Conservation (phyloP, 805 yeast species). For the Zygoascus biomembranicola region DNA sequence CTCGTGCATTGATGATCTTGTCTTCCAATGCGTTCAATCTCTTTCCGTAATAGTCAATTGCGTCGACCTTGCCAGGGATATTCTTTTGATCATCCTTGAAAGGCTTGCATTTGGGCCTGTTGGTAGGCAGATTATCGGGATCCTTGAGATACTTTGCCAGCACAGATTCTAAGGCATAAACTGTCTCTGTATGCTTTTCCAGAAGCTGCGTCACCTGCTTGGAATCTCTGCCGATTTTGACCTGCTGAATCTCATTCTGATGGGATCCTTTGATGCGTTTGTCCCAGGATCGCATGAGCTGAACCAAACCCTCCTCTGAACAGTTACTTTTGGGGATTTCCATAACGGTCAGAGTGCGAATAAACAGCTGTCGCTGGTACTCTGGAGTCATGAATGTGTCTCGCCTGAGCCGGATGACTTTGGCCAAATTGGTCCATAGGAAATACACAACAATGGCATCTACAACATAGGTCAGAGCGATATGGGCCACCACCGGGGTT, state of each 20-base stretch:
- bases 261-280: neutral
- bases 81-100: constrained; percentile 10
- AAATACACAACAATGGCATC: constrained; percentile 22
- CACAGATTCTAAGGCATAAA: constrained; percentile 21
- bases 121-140: constrained; percentile 19
- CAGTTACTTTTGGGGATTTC: constrained; percentile 24
- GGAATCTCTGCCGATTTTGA: constrained; percentile 24
- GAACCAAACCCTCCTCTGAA: constrained; percentile 20
- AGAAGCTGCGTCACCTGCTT: constrained; percentile 21
- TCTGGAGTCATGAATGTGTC: constrained; percentile 14
- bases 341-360: constrained; percentile 27
- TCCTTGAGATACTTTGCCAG: constrained; percentile 23
- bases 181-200: constrained; percentile 18
- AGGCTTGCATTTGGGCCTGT: constrained; percentile 18
- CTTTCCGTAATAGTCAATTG: constrained; percentile 22
- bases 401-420: constrained; percentile 22
- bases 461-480: constrained; percentile 27
- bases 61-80: constrained; percentile 16
- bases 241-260: constrained; percentile 16
- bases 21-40: constrained; percentile 14
- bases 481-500: constrained; percentile 27
- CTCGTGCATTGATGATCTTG: constrained; percentile 20
- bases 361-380: constrained; percentile 20
- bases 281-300: constrained; percentile 7
- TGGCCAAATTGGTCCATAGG: constrained; percentile 22